Base-by-base conservation (phyloP, 257 asterid genomes). In the Cordia subcordata region DNA sequence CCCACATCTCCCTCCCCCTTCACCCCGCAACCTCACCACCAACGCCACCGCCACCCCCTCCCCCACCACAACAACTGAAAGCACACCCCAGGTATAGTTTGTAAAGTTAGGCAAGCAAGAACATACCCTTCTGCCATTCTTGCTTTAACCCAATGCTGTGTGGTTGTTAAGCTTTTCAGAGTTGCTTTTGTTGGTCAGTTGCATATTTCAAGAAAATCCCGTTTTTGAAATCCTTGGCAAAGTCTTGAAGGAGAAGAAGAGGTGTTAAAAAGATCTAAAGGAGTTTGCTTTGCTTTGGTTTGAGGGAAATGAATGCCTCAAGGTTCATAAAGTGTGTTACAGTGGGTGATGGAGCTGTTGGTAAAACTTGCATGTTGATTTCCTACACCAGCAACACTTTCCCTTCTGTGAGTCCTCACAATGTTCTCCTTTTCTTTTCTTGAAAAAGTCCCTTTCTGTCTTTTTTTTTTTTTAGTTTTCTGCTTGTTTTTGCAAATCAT, bases 321-420 rank as follows among this genome's bases (percentile, higher is more conserved):
- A 53, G 37, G 33, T 53, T 21, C 38, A 53, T 53, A 21, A 53
- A 53, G 17, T 53, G 57, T 21, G 57, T 53, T 21, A 53, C 57
- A 22, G 57, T 53, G 9, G 57, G 57, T 53, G 57, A 53, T 53
- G 57, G 57, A 20, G 57, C 57, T 21, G 57, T 53, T 22, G 57
- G 57, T 5, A 53, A 53, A 21, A 53, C 57, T n/a, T 53, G 57
- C 37, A 20, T 53, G 37, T 53, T 53, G 38, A 53, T 53, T 21
- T 53, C 57, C 0, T 53, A 53, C 17, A 53, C 57, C 1, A 53
- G 57, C 57, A 53, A 53, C 15, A 53, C 57, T 20, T 53, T 53
- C 38, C 57, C 57, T 3, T 20, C 57, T 20, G 57, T 53, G 47
- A 42, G 47, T 42, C 47, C 10, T 11, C 10, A 42, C 10, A 2